Conservation (phyloP, 441 rosid species). For the Gossypium schwendimanii region DNA sequence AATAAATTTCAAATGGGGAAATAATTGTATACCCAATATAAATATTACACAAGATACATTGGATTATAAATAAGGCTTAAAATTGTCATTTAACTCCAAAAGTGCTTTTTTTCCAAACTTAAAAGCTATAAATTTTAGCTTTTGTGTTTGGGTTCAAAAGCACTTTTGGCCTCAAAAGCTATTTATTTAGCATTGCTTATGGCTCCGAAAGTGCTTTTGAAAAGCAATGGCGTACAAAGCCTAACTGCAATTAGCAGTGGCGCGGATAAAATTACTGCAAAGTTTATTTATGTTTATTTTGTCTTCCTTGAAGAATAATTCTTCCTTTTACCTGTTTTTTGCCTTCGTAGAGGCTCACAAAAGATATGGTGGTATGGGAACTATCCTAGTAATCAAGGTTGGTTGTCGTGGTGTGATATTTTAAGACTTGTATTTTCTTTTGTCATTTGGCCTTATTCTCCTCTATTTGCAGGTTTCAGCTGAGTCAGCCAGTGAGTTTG, state of each 20-base stretch:
- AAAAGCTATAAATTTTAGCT: too few relatives aligned
- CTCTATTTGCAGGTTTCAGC: constrained; percentile 44
- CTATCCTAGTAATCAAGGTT: constrained; percentile 78
- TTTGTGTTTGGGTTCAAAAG: too few relatives aligned
- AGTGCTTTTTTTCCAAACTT: too few relatives aligned
- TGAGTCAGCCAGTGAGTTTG: constrained; percentile 60
- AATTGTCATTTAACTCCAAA: too few relatives aligned
- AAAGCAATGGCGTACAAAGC: too few relatives aligned
- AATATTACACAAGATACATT: too few relatives aligned
- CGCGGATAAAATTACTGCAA: not conserved
- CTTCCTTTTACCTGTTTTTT: constrained; percentile 2
- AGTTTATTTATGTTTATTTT: not conserved
- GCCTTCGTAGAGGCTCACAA: constrained; percentile 61
- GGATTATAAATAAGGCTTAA: too few relatives aligned
- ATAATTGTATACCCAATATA: too few relatives aligned
- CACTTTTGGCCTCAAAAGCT: too few relatives aligned
- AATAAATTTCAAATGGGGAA: too few relatives aligned
- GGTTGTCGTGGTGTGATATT: not conserved
- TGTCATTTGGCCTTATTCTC: not conserved
- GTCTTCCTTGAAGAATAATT: constrained; percentile 6
- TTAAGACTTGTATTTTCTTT: not conserved
- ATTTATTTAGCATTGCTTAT: too few relatives aligned
- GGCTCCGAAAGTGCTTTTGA: too few relatives aligned
- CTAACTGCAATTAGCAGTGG: not conserved
- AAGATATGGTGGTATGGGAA: constrained; percentile 74